Conservation (phyloP, 495 filamentous ascomycete genomes). For the Penicillium fimorum region DNA sequence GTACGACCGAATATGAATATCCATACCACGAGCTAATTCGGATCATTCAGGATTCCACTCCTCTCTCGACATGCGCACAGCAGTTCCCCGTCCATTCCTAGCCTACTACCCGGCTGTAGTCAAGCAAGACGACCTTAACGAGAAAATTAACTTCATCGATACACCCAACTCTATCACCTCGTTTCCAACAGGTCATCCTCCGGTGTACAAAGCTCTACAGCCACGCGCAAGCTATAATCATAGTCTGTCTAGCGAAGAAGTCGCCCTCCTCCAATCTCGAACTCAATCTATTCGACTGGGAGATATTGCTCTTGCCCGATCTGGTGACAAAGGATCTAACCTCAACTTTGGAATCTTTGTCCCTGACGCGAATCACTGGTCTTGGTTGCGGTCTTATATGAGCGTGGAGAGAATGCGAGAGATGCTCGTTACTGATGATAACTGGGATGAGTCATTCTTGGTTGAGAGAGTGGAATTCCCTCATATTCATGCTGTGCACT, state of each 20-base stretch:
- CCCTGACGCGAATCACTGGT: constrained; percentile 33
- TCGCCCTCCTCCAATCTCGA: not conserved
- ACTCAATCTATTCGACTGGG: constrained; percentile 30
- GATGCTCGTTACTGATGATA: constrained; percentile 32
- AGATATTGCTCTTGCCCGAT: constrained; percentile 41
- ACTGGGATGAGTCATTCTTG: constrained; percentile 36
- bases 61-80: constrained; percentile 31
- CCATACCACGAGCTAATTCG: not conserved
- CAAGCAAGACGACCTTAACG: constrained; percentile 24
- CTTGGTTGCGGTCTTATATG: constrained; percentile 47
- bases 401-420: constrained; percentile 32
- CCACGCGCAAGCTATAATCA: constrained; percentile 24
- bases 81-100: constrained; percentile 29
- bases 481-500: constrained; percentile 44
- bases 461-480: constrained; percentile 51
- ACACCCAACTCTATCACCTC: constrained; percentile 2
- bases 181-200: constrained; percentile 20
- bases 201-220: constrained; percentile 12
- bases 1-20: constrained; percentile 1
- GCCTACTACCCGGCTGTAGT: constrained; percentile 35
- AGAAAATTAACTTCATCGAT: constrained; percentile 23
- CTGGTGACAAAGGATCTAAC: constrained; percentile 52
- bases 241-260: not conserved
- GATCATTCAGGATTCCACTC: constrained; percentile 25
- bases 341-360: constrained; percentile 51